Conservation (phyloP, 2,329 filamentous ascomycete genomes). For the Monosporascus sp. region DNA sequence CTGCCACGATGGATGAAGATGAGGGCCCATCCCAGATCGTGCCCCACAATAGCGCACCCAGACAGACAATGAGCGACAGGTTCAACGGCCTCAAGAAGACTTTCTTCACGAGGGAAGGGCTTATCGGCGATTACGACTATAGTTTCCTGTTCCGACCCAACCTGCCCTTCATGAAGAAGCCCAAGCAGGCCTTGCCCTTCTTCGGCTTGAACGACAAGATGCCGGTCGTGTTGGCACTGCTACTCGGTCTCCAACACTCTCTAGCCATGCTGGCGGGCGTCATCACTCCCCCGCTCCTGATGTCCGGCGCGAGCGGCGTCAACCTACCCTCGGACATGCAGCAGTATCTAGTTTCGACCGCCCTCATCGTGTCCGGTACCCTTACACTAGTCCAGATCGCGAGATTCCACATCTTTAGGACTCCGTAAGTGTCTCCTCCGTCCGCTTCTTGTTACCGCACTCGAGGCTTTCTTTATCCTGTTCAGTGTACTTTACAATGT, state of each 20-base stretch:
- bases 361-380: conserved; percentile 72
- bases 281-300: conserved; percentile 73
- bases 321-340: conserved; percentile 56
- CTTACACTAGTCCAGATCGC: conserved; percentile 74
- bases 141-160: conserved; percentile 77
- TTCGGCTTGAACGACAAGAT: conserved; percentile 78
- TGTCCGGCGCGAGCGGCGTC: conserved; percentile 55
- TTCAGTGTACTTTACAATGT: no score
- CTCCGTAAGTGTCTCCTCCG: conserved; percentile 37
- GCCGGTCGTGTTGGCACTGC: conserved; percentile 66
- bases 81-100: conserved; percentile 30
- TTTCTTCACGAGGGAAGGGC: conserved; percentile 59
- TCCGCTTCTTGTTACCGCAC: no score
- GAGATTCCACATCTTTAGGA: conserved; percentile 65
- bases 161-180: conserved; percentile 72
- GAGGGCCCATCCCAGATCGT: conserved; percentile 46
- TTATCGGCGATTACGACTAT: conserved; percentile 87
- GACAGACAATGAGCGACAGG: conserved; percentile 26
- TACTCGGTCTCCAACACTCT: conserved; percentile 75
- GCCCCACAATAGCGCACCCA: conserved; percentile 29
- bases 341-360: conserved; percentile 74
- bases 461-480: no score
- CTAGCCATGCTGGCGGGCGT: conserved; percentile 71
- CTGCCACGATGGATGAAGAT: conserved; percentile 47
- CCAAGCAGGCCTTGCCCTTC: conserved; percentile 60